Evolutionary conservation across 1,284 basidiomycete genomes (phyloP), one percentile per base, ranked within the genome.

Genomic region (Ceratobasidium sp.): DNA sequence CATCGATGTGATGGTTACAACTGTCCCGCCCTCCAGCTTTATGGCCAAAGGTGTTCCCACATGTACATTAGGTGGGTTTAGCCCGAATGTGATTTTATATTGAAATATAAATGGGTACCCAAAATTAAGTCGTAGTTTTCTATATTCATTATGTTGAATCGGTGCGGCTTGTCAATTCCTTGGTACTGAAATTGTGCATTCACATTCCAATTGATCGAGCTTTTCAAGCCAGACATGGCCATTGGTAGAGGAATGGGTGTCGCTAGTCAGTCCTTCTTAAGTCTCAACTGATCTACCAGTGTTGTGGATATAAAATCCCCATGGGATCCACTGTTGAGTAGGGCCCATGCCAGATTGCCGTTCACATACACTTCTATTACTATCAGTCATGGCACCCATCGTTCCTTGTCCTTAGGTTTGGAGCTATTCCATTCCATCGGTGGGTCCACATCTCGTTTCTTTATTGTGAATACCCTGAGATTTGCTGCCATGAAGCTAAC

Each of bases 251-350:
- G 72, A 7, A 79, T 58, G 0, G 75, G 78, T 19, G 77, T 78
- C 0, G 56, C 68, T 0, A 79, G 52, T 1, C 71, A 68, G 0
- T 73, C 68, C 0, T 66, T 44, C 9, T 67, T 58, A 0, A 79
- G 5, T 0, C 73, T 71, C 0, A 81, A 60, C 57, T 80, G 78
- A 64, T 81, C 77, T 0, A 73, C 79, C 0, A 81, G 29, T 1
- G 70, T 77, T 0, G 77, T 76, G 2, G 78, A 81, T 57, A 82
- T 73, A 50, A 82, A 79, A 52, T 82, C 79, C 0, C 76, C 76
- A 1, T 80, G 72, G 0, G 77, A 81, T 0, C 79, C 79, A 0
- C 77, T 72, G 47, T 81, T 77, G 0, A 82, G 23, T 6, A 82
- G 59, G 0, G 78, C 78, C 0, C 73, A 47, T 0, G 72, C 73